Conservation (phyloP, 2,329 filamentous ascomycete genomes). For the Aspergillus tanneri region DNA sequence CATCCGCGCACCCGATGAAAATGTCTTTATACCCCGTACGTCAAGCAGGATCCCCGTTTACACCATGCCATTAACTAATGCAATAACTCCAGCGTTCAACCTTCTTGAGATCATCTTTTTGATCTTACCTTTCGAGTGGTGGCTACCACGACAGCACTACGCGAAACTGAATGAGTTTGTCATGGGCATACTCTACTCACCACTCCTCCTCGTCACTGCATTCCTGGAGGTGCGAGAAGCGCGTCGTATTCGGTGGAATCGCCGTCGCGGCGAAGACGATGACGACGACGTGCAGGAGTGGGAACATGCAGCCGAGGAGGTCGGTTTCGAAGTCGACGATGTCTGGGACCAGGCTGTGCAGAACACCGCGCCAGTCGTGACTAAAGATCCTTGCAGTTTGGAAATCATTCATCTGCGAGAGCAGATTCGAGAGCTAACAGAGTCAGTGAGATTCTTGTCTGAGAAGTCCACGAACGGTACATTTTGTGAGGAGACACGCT, state of each 20-base stretch:
- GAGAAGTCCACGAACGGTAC: constrained; percentile 23
- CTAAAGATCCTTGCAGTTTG: constrained; percentile 71
- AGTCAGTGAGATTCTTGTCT: constrained; percentile 60
- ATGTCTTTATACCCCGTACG: constrained; percentile 85
- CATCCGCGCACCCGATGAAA: constrained; percentile 93
- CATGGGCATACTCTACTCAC: constrained; percentile 83
- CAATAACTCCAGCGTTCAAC: constrained; percentile 69
- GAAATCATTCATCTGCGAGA: constrained; percentile 54
- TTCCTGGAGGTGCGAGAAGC: constrained; percentile 67
- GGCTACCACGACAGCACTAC: constrained; percentile 73
- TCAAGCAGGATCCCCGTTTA: neutral
- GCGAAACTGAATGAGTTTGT: constrained; percentile 82
- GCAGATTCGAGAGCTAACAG: constrained; percentile 62
- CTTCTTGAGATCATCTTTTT: constrained; percentile 82
- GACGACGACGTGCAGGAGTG: constrained; percentile 89
- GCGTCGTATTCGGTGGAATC: constrained; percentile 67
- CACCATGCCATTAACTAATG: neutral
- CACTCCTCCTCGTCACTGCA: constrained; percentile 76
- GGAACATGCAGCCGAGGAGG: constrained; percentile 71
- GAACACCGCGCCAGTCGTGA: constrained; percentile 75
- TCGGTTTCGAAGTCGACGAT: constrained; percentile 74
- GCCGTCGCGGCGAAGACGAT: constrained; percentile 78
- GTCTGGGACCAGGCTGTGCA: constrained; percentile 82
- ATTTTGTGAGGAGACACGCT: constrained; percentile 17
- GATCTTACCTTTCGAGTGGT: constrained; percentile 87